Evolutionary conservation across 2,329 filamentous ascomycete species (phyloP).

Genomic region (Bipolaris cookei): DNA sequence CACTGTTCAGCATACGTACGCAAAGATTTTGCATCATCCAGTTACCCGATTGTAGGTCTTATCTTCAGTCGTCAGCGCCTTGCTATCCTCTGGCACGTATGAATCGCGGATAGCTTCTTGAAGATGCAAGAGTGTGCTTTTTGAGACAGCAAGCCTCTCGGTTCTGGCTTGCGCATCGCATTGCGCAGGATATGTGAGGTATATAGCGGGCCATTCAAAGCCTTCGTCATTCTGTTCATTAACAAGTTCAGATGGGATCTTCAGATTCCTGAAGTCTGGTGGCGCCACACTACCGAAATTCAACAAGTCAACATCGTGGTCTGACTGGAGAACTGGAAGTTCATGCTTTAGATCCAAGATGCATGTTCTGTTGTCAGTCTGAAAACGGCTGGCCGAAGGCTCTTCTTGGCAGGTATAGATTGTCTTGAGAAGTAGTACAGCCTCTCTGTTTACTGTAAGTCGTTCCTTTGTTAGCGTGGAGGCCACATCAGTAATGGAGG

Average conservation of each 20-base stretch:
- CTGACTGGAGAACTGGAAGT: constrained; percentile 54
- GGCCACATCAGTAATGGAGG: constrained; percentile 17
- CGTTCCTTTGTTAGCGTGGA: constrained; percentile 34
- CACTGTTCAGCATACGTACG: constrained; percentile 21
- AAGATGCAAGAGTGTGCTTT: constrained; percentile 46
- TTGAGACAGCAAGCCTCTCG: constrained; percentile 51
- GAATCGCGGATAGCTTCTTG: constrained; percentile 42
- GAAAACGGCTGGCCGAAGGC: background rate
- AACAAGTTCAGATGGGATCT: constrained; percentile 44
- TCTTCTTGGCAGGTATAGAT: constrained; percentile 16
- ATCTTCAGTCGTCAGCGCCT: constrained; percentile 24
- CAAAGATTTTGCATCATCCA: background rate
- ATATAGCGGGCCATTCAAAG: constrained; percentile 50
- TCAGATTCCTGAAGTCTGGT: constrained; percentile 39
- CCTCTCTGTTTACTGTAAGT: constrained; percentile 38
- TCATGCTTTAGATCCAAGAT: constrained; percentile 51
- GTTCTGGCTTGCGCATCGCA: constrained; percentile 27
- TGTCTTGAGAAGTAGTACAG: constrained; percentile 36
- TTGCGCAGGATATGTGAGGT: constrained; percentile 36
- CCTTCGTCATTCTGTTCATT: constrained; percentile 53
- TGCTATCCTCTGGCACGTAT: constrained; percentile 28
- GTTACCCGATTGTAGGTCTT: constrained; percentile 33
- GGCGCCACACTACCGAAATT: constrained; percentile 40
- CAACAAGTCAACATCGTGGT: constrained; percentile 55
- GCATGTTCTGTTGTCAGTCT: constrained; percentile 20